Evolutionary conservation across 257 asterid species (phyloP).

Genomic region (Ballota nigra): DNA sequence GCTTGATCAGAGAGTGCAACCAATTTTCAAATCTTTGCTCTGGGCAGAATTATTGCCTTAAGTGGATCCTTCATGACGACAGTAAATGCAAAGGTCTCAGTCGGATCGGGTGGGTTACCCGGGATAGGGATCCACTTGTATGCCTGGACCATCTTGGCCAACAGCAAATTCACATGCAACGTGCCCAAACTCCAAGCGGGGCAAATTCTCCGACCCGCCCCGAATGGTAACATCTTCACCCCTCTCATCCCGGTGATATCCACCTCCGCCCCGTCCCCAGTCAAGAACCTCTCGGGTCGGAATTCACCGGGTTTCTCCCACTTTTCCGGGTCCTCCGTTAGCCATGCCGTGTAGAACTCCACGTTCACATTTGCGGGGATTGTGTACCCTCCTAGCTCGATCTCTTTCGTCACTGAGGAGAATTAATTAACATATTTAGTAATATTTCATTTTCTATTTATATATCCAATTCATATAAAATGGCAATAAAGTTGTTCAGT

Average conservation of each 20-base stretch:
- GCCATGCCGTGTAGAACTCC: conserved; percentile 89
- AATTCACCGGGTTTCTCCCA: conserved; percentile 75
- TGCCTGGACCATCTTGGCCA: conserved; percentile 81
- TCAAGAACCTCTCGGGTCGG: conserved; percentile 77
- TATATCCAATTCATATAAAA: too few species aligned
- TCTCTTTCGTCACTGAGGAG: conserved; percentile 55
- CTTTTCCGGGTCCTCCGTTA: conserved; percentile 69
- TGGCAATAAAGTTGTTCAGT: background rate
- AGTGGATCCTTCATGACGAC: conserved; percentile 90
- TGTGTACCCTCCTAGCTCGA: conserved; percentile 77
- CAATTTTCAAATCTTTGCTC: conserved; percentile 48
- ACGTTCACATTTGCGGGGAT: conserved; percentile 73
- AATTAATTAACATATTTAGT: too few species aligned
- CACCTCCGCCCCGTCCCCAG: conserved; percentile 83
- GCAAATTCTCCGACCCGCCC: conserved; percentile 91
- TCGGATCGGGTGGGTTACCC: conserved; percentile 82
- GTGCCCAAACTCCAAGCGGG: conserved; percentile 92
- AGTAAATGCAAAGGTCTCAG: conserved; percentile 85
- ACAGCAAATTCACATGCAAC: conserved; percentile 60
- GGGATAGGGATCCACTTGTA: conserved; percentile 84
- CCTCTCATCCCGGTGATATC: conserved; percentile 84
- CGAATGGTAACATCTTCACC: conserved; percentile 90
- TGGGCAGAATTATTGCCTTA: conserved; percentile 69
- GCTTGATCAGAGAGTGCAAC: background rate
- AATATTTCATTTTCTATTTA: too few species aligned